Percentiles rank a stretch among this genome's conserved stretches.
phyloP scores from a whole-genome alignment of 1,284 basidiomycete genomes.

The Cryptococcus sp. region DNA sequence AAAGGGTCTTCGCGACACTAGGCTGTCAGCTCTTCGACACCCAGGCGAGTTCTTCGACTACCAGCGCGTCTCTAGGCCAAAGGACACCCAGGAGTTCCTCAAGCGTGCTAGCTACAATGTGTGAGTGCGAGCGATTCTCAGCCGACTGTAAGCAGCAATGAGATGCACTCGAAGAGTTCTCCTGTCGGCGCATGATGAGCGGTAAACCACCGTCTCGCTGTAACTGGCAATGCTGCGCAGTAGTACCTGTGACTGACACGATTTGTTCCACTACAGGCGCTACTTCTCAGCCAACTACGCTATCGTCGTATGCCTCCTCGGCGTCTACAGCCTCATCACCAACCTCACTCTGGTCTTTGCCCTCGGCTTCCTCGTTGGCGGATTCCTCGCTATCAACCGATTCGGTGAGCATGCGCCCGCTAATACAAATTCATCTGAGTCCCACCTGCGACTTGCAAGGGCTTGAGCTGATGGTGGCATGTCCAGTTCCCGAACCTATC shows the following conservation, averaged over 20 bases:
- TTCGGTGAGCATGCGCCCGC: slow-evolving; percentile 67
- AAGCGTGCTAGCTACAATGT: slow-evolving; percentile 45
- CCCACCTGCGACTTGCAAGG: neutral
- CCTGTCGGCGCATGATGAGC: too few relatives aligned
- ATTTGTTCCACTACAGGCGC: slow-evolving; percentile 48
- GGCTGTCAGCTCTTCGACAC: slow-evolving; percentile 76
- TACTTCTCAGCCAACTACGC: slow-evolving; percentile 93
- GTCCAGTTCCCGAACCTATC: slow-evolving; percentile 49
- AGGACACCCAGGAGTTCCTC: slow-evolving; percentile 63
- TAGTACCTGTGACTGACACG: too few relatives aligned
- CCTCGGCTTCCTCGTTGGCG: slow-evolving; percentile 84
- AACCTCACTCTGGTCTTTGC: slow-evolving; percentile 80
- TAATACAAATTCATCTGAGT: neutral
- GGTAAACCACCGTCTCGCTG: too few relatives aligned
- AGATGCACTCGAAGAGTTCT: neutral
- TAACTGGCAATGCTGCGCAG: too few relatives aligned
- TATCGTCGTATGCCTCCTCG: slow-evolving; percentile 75
- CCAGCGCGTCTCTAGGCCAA: slow-evolving; percentile 74
- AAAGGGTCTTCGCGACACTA: slow-evolving; percentile 79
- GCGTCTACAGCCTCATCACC: slow-evolving; percentile 85
- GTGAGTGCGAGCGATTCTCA: slow-evolving; percentile 20
- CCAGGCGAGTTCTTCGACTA: slow-evolving; percentile 79
- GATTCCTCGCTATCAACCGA: slow-evolving; percentile 85
- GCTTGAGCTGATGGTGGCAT: neutral
- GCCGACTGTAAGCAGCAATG: neutral